phyloP scores from a whole-genome alignment of 2,329 filamentous ascomycete species.

The Hypoxylon sp. region DNA sequence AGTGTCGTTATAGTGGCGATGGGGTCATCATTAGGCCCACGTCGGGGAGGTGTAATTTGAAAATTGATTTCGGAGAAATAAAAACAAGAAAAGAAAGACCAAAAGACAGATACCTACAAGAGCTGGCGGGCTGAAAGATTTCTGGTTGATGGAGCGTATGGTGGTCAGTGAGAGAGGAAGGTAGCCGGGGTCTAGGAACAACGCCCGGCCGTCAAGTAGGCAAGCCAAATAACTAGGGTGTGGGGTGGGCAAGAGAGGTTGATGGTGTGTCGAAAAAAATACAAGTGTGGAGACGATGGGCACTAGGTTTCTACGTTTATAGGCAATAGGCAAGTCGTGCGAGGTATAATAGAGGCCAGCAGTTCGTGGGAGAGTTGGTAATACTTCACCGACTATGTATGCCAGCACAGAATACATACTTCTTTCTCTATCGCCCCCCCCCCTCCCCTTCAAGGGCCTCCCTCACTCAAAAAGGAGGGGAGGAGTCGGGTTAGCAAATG shows the following conservation, averaged over 20 bases:
- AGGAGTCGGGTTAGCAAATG: slow-evolving; percentile 42
- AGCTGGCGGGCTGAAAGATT: slow-evolving; percentile 40
- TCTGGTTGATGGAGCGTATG: slow-evolving; percentile 38
- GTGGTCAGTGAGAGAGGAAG: slow-evolving; percentile 42
- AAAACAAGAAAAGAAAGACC: slow-evolving; percentile 43
- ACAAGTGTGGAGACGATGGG: slow-evolving; percentile 45
- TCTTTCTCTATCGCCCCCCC: slow-evolving; percentile 13
- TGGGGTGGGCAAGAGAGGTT: slow-evolving; percentile 40
- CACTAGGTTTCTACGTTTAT: slow-evolving; percentile 42
- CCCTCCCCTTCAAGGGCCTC: slow-evolving; percentile 9
- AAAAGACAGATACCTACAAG: slow-evolving; percentile 41
- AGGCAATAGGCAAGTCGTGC: slow-evolving; percentile 43
- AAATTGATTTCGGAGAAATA: slow-evolving; percentile 42
- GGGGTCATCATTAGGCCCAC: slow-evolving; percentile 48
- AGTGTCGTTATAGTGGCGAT: slow-evolving; percentile 46
- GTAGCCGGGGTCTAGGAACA: slow-evolving; percentile 42
- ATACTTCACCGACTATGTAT: slow-evolving; percentile 43
- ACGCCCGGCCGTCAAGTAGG: slow-evolving; percentile 37
- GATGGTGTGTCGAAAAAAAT: slow-evolving; percentile 44
- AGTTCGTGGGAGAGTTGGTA: slow-evolving; percentile 42
- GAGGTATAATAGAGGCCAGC: slow-evolving; percentile 45
- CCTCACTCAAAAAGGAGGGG: slow-evolving; percentile 29
- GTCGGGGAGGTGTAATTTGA: slow-evolving; percentile 50
- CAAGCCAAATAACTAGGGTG: slow-evolving; percentile 39
- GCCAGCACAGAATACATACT: slow-evolving; percentile 37